Percentiles rank a stretch among this genome's conserved stretches.
phyloP scores from a whole-genome alignment of 2,329 filamentous ascomycete species.

The Diaporthe ilicicola region DNA sequence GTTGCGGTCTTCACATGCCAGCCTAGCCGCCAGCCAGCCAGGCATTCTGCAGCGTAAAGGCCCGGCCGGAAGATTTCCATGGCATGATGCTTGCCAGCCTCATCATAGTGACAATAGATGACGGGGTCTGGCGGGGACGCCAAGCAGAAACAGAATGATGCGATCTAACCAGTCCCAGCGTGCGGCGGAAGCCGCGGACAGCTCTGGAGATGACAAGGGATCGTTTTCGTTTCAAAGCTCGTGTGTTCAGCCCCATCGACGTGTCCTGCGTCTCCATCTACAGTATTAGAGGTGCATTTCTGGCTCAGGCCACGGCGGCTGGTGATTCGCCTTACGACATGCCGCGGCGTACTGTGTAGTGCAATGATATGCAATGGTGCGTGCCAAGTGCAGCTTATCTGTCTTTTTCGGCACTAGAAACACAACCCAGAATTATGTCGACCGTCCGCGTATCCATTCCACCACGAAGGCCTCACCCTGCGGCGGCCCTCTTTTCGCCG shows the following conservation, averaged over 20 bases:
- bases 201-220: constrained; percentile 22
- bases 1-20: constrained; percentile 23
- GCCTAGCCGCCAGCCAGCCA: neutral
- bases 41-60: neutral
- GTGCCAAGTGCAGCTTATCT: neutral
- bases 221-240: constrained; percentile 21
- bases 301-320: neutral
- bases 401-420: neutral
- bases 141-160: constrained; percentile 18
- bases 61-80: constrained; percentile 25
- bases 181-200: constrained; percentile 28
- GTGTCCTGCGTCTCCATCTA: neutral
- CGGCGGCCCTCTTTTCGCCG: neutral
- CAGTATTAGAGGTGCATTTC: constrained; percentile 19
- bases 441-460: constrained; percentile 3
- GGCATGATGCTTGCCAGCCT: constrained; percentile 30
- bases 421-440: constrained; percentile 11
- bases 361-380: neutral
- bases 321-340: neutral
- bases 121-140: constrained; percentile 11
- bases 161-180: neutral
- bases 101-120: constrained; percentile 25
- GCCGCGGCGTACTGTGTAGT: neutral
- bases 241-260: neutral
- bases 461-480: constrained; percentile 7